These are phyloP conservation scores for Fraxinus sp. DNA, from an alignment of 305 asterid genomes.

Conservation along the genomic window DNA sequence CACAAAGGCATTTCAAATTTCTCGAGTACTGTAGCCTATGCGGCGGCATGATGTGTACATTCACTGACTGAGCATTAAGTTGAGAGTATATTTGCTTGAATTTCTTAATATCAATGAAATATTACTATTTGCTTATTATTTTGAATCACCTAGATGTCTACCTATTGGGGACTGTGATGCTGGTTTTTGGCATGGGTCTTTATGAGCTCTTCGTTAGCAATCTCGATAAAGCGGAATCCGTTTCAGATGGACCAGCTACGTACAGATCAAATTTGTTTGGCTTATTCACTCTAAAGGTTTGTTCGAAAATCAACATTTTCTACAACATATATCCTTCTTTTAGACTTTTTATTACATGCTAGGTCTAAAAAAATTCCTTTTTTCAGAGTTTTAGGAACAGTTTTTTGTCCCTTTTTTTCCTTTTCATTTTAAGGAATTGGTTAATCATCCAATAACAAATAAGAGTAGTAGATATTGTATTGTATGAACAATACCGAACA, in stretches of 20 bases:
- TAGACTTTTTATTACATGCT: neutral
- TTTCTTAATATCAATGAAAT: neutral
- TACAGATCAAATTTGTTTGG: constrained; percentile 71
- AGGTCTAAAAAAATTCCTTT: neutral
- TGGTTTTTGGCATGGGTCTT: constrained; percentile 93
- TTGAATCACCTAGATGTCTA: constrained; percentile 55
- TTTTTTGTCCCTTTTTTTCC: neutral
- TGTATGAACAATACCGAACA: neutral
- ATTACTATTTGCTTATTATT: neutral
- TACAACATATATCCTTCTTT: neutral
- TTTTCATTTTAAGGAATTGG: neutral
- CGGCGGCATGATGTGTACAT: neutral
- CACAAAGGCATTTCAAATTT: neutral
- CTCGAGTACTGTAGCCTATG: neutral
- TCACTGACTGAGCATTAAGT: neutral
- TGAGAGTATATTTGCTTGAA: neutral
- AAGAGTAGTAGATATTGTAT: neutral
- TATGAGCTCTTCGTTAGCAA: constrained; percentile 95
- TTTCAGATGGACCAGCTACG: constrained; percentile 43
- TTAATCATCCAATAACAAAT: neutral
- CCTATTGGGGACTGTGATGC: constrained; percentile 88
- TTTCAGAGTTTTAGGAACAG: neutral
- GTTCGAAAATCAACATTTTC: neutral
- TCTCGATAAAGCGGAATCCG: constrained; percentile 58
- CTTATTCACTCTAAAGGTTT: constrained; percentile 74